Conservation (phyloP, 352 stramenopile genomes). For the Hyphochytrium catenoides region DNA sequence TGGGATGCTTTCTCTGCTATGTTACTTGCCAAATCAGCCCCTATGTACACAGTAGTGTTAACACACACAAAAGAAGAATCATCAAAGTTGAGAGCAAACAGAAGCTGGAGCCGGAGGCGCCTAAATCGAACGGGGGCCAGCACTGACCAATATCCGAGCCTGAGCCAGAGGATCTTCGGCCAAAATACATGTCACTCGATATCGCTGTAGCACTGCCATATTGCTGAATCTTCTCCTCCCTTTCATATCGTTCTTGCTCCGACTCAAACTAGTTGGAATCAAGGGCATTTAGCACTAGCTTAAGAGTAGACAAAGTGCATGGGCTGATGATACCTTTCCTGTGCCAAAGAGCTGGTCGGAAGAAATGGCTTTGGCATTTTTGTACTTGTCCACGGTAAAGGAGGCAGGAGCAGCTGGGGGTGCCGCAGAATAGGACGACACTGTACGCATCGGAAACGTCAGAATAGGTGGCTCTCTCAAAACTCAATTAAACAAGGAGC, state of each 20-base stretch:
- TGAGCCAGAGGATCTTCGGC: slow-evolving; percentile 24
- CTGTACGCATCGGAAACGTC: slow-evolving; percentile 4
- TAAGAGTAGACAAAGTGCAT: no score
- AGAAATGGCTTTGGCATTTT: slow-evolving; percentile 70
- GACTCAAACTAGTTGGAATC: no score
- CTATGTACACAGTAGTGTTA: not conserved
- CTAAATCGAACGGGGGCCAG: not conserved
- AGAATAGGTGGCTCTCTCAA: not conserved
- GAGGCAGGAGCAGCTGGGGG: slow-evolving; percentile 11
- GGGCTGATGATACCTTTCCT: slow-evolving; percentile 26
- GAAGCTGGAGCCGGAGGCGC: not conserved
- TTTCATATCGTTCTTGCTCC: no score
- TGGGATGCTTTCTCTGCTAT: slow-evolving; percentile 43
- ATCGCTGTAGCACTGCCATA: slow-evolving; percentile 56
- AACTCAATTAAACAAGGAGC: not conserved
- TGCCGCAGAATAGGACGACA: slow-evolving; percentile 9
- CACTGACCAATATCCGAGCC: slow-evolving; percentile 31
- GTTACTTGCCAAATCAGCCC: not conserved
- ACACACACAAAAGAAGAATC: not conserved
- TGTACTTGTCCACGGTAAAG: slow-evolving; percentile 67
- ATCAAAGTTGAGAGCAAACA: slow-evolving; percentile 1
- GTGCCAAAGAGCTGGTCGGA: slow-evolving; percentile 66
- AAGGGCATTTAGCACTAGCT: no score
- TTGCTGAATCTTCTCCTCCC: slow-evolving; percentile 30
- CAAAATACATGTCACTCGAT: slow-evolving; percentile 61